Evolutionary conservation across 306 rosid species (phyloP).

Genomic region (Luffa acutangula): DNA sequence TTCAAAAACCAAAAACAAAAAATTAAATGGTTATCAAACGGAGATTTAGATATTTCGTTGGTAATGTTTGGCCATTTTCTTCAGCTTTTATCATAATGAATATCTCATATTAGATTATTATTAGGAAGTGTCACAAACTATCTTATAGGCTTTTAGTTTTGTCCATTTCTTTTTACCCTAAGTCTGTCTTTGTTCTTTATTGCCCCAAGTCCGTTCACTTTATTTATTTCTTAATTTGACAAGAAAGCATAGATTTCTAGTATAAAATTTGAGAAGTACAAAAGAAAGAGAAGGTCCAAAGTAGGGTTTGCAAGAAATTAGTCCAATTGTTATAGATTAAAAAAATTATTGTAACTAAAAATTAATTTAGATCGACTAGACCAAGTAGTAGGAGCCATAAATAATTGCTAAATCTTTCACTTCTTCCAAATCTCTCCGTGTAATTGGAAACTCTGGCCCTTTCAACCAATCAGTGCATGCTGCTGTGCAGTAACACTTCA

Average conservation of each 20-base stretch:
- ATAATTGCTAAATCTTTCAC: neutral
- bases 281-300: neutral
- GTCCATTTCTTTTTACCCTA: neutral
- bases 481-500: neutral
- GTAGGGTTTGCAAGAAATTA: neutral
- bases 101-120: neutral
- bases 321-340: neutral
- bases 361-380: neutral
- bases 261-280: neutral
- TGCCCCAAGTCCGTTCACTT: too few species aligned
- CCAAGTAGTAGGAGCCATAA: neutral
- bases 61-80: neutral
- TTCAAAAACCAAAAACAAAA: too few species aligned
- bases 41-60: too few species aligned
- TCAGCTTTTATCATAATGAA: neutral
- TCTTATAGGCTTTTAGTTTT: neutral
- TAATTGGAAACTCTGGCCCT: neutral
- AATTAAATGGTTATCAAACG: too few species aligned
- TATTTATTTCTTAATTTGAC: neutral
- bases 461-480: neutral
- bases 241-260: neutral
- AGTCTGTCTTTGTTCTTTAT: neutral
- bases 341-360: too few species aligned
- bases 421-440: neutral
- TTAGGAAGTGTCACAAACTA: neutral